Conservation (phyloP, 441 rosid species). For the Euphorbia schlechtendalii region DNA sequence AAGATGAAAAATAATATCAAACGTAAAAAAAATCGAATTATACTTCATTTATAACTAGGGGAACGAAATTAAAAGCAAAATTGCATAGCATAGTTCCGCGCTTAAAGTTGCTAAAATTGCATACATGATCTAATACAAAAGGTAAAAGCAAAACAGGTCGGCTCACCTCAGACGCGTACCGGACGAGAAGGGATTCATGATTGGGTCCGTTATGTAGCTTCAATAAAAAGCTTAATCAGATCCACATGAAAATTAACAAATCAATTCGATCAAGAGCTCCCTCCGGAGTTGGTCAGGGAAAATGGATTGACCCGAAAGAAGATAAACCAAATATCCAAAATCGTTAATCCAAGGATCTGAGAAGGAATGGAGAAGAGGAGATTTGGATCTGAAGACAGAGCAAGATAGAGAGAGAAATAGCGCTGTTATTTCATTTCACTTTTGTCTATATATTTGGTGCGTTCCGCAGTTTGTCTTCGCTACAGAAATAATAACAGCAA, state of each 20-base stretch:
- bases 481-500: background rate
- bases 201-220: slow-evolving; percentile 35
- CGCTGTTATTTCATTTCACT: background rate
- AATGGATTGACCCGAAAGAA: slow-evolving; percentile 9
- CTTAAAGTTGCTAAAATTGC: background rate
- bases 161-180: slow-evolving; percentile 91
- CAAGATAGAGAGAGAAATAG: slow-evolving; percentile 3
- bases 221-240: slow-evolving; percentile 28
- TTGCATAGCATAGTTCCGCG: too few species aligned
- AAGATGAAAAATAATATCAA: background rate
- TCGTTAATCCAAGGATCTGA: slow-evolving; percentile 33
- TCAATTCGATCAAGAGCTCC: background rate
- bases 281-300: background rate
- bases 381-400: slow-evolving; percentile 42
- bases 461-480: slow-evolving; percentile 6
- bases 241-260: slow-evolving; percentile 20
- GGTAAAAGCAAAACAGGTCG: slow-evolving; percentile 1
- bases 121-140: slow-evolving; percentile 1
- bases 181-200: slow-evolving; percentile 99
- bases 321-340: slow-evolving; percentile 28
- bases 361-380: slow-evolving; percentile 22
- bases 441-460: slow-evolving; percentile 7
- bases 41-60: background rate
- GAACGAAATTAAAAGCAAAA: slow-evolving; percentile 10
- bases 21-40: background rate